Evolutionary conservation across 2,329 filamentous ascomycete genomes (phyloP).

Genomic region (Microsporum audouinii): DNA sequence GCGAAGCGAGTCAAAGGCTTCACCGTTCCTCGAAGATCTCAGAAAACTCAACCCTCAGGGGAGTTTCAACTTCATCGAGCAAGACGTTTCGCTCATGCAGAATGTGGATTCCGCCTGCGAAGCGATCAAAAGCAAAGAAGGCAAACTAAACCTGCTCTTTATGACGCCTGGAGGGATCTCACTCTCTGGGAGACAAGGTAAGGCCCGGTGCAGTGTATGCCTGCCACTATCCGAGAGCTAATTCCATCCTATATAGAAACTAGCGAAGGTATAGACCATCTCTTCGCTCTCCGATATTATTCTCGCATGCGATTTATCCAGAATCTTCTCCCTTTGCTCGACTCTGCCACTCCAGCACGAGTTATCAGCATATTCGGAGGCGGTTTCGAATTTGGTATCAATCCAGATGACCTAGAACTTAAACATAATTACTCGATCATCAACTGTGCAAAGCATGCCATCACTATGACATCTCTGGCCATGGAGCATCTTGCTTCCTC

Average conservation of each 20-base stretch:
- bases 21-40: conserved; percentile 36
- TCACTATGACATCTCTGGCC: conserved; percentile 40
- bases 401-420: conserved; percentile 35
- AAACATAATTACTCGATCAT: conserved; percentile 18
- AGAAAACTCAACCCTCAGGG: conserved; percentile 18
- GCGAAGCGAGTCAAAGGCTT: conserved; percentile 27
- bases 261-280: conserved; percentile 24
- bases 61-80: conserved; percentile 21
- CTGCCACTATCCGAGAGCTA: conserved; percentile 23
- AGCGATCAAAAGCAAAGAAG: conserved; percentile 21
- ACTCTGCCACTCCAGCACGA: conserved; percentile 30
- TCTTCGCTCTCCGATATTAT: conserved; percentile 23
- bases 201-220: conserved; percentile 35
- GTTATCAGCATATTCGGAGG: conserved; percentile 45
- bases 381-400: conserved; percentile 38
- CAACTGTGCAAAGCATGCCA: conserved; percentile 30
- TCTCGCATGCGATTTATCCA: conserved; percentile 26
- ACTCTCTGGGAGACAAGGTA: conserved; percentile 36
- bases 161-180: conserved; percentile 32
- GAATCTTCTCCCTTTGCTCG: conserved; percentile 25
- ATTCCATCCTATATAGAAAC: conserved; percentile 16
- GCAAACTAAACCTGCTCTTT: conserved; percentile 30
- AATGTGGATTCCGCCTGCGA: conserved; percentile 25
- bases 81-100: conserved; percentile 27
- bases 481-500: conserved; percentile 39